Conservation (phyloP, 2,329 filamentous ascomycete species). For the Pyricularia grisea region DNA sequence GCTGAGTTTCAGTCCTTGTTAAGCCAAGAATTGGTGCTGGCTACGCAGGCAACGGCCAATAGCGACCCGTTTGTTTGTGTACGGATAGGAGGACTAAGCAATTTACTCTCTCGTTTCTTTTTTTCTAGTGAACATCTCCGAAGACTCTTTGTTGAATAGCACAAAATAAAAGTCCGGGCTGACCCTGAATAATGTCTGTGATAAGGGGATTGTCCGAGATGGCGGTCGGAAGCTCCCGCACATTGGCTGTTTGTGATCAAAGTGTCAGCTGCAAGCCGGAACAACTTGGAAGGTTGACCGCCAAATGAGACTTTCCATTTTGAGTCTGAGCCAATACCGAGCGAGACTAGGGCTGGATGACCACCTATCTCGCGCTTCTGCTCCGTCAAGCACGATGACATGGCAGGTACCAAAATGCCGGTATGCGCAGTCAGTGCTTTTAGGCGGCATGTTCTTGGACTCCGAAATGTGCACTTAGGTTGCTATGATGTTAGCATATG, state of each 20-base stretch:
- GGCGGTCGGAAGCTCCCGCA: constrained; percentile 11
- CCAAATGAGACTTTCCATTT: background rate
- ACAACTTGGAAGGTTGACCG: background rate
- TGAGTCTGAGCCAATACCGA: background rate
- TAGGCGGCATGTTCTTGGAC: background rate
- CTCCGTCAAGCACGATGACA: background rate
- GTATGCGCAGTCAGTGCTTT: background rate
- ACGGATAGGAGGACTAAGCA: background rate
- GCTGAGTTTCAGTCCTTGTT: constrained; percentile 14
- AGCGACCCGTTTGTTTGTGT: background rate
- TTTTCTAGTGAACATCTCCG: too few relatives aligned
- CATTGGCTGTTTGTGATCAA: constrained; percentile 14
- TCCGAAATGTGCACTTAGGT: background rate
- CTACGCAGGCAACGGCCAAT: background rate
- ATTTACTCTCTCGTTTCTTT: background rate
- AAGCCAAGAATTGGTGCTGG: constrained; percentile 11
- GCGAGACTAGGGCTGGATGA: background rate
- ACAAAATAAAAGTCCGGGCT: background rate
- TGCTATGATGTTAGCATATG: too few relatives aligned
- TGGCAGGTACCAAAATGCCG: background rate
- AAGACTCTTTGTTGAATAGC: background rate
- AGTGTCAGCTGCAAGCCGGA: background rate
- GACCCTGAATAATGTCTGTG: background rate
- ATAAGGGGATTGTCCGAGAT: constrained; percentile 6
- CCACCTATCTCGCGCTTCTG: background rate